Percentiles rank a stretch among this genome's conserved stretches.
These are phyloP conservation scores for Picea sitchensis DNA, from an alignment of 75 land plant species.

Conservation along the genomic window DNA sequence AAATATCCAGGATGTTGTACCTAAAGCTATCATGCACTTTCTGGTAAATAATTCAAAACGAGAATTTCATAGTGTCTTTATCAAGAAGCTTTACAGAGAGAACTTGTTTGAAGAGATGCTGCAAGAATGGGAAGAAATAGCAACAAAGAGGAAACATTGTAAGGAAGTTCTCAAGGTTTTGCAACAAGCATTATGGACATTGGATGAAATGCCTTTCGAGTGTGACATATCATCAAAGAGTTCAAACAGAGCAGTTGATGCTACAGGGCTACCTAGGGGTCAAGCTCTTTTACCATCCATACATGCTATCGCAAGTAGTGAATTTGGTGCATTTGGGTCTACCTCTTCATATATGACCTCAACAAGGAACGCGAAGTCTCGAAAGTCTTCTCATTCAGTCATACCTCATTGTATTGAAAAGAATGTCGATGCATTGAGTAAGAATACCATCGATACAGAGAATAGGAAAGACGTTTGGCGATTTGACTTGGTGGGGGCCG, in stretches of 20 bases:
- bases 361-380: conserved; percentile 38
- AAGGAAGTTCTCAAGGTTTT: conserved; percentile 54
- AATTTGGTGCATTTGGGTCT: conserved; percentile 4
- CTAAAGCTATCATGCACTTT: conserved; percentile 98
- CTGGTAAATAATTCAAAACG: conserved; percentile 91
- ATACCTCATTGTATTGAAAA: too few species aligned
- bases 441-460: too few species aligned
- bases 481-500: too few species aligned
- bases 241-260: conserved; percentile 28
- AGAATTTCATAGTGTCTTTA: conserved; percentile 83
- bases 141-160: not conserved
- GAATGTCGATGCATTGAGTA: too few species aligned
- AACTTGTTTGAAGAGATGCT: conserved; percentile 88
- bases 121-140: conserved; percentile 3
- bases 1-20: conserved; percentile 43
- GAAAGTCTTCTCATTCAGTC: conserved; percentile 38
- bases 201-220: conserved; percentile 88
- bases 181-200: conserved; percentile 72
- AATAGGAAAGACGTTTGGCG: too few species aligned
- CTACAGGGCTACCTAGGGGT: conserved; percentile 70
- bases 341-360: conserved; percentile 41
- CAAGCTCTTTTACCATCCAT: conserved; percentile 42
- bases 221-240: conserved; percentile 59
- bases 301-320: conserved; percentile 16
- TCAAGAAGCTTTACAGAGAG: conserved; percentile 89